Conservation (phyloP, 139 green algal genomes). For the Chlorella sp. region DNA sequence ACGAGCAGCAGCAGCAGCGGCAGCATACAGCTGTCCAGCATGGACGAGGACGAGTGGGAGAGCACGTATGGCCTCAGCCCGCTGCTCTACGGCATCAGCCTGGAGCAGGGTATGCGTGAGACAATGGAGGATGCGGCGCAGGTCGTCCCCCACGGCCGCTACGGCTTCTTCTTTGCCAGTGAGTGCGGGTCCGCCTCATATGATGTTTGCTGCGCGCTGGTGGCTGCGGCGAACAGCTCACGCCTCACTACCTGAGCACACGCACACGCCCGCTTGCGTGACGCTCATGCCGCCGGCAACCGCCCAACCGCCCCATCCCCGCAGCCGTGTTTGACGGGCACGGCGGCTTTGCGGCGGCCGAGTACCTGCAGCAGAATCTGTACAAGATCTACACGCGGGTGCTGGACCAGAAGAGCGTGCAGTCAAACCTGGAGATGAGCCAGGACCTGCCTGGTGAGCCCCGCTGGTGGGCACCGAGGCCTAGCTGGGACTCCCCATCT, state of each 20-base stretch:
- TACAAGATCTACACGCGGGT: slow-evolving; percentile 48
- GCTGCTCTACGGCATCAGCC: slow-evolving; percentile 13
- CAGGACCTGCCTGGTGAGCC: background rate
- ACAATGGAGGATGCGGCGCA: slow-evolving; percentile 73
- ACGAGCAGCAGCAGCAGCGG: background rate
- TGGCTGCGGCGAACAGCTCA: no score
- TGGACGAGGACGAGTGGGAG: slow-evolving; percentile 26
- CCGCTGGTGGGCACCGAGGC: no score
- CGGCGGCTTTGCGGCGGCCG: slow-evolving; percentile 60
- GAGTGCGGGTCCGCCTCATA: no score
- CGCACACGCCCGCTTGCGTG: no score
- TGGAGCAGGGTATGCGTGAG: slow-evolving; percentile 66
- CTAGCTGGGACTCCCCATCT: no score
- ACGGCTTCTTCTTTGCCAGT: slow-evolving; percentile 65
- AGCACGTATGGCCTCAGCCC: background rate
- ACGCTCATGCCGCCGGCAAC: no score
- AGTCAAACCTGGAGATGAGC: slow-evolving; percentile 10
- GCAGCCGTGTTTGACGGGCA: slow-evolving; percentile 82
- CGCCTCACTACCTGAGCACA: no score
- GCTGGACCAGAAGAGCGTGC: slow-evolving; percentile 42
- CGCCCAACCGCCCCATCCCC: background rate
- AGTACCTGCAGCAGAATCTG: slow-evolving; percentile 73
- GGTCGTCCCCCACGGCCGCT: slow-evolving; percentile 49
- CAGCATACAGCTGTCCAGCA: background rate
- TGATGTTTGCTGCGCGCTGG: no score